Percentiles rank a stretch among this genome's conserved stretches.
Conservation (phyloP, 179 eudicot genomes). For the Beta macrorhiza region DNA sequence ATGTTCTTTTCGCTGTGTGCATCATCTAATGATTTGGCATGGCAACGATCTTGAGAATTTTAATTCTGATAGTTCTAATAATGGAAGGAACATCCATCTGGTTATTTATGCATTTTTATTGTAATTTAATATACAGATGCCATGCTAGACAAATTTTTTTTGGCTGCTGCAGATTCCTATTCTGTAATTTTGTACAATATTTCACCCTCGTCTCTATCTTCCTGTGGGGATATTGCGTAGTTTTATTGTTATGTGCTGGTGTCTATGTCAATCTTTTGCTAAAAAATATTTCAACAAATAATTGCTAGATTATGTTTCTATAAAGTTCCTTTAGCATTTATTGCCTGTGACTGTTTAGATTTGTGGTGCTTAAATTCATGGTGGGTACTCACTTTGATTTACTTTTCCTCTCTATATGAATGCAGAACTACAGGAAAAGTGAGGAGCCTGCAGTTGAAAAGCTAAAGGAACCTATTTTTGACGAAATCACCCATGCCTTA, state of each 20-base stretch:
- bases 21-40: slow-evolving; percentile 3
- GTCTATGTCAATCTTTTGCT: neutral
- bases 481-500: slow-evolving; percentile 57
- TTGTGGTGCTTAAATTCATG: neutral
- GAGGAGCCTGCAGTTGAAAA: slow-evolving; percentile 81
- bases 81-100: too few species aligned
- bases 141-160: neutral
- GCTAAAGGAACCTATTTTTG: slow-evolving; percentile 75
- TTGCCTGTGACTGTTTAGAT: neutral
- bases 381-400: slow-evolving; percentile 1
- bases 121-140: neutral
- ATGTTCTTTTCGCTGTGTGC: neutral
- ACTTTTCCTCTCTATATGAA: slow-evolving; percentile 13
- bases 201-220: neutral
- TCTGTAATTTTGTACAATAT: neutral
- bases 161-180: neutral
- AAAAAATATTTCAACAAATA: neutral
- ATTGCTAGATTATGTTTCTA: neutral
- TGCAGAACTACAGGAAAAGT: slow-evolving; percentile 65
- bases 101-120: neutral
- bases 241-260: neutral
- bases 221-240: neutral
- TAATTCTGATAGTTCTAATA: neutral
- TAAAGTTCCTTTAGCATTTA: neutral
- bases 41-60: neutral